Conservation (phyloP, 495 filamentous ascomycete genomes). For the Aspergillus egyptiacus region DNA sequence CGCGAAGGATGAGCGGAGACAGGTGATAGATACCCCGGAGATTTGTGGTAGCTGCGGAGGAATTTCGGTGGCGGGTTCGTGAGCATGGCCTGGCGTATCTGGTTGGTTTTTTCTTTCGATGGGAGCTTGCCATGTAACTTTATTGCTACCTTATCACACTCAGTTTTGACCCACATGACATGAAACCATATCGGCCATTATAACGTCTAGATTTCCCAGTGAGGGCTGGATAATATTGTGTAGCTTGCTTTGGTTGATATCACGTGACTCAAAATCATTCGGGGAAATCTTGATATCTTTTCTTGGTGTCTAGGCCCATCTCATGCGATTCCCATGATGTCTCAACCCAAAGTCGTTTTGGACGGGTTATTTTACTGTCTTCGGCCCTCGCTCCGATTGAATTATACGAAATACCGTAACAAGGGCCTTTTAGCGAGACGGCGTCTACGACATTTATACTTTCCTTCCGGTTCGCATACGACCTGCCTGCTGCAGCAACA, state of each 20-base stretch:
- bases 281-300: too few relatives aligned
- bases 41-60: constrained; percentile 23
- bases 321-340: constrained; percentile 38
- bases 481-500: constrained; percentile 22
- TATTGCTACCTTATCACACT: constrained; percentile 16
- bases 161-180: constrained; percentile 5
- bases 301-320: background rate
- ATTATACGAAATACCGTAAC: constrained; percentile 13
- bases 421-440: constrained; percentile 8
- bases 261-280: constrained; percentile 14
- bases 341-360: constrained; percentile 40
- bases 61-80: constrained; percentile 31
- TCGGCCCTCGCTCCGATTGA: constrained; percentile 49
- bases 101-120: constrained; percentile 33
- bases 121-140: constrained; percentile 30
- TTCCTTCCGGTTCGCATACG: constrained; percentile 7
- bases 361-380: constrained; percentile 65
- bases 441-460: constrained; percentile 7
- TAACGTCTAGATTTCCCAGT: too few relatives aligned
- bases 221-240: too few relatives aligned
- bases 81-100: constrained; percentile 45
- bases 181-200: constrained; percentile 5
- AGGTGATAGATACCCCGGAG: constrained; percentile 41
- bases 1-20: constrained; percentile 11
- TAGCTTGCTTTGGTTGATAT: background rate